phyloP scores from a whole-genome alignment of 331 rosid genomes.

The Cucumis variabilis region DNA sequence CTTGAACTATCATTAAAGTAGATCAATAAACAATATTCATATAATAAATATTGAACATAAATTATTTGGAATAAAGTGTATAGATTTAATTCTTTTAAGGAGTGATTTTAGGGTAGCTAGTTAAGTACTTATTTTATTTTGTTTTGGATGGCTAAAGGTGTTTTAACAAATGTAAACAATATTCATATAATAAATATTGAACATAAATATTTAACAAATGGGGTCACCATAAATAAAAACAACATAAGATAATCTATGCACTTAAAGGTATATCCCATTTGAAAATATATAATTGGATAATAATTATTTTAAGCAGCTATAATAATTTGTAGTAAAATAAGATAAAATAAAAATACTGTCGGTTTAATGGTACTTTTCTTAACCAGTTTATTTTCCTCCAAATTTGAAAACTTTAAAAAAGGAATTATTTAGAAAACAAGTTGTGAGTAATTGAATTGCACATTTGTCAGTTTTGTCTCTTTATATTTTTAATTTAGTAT shows the following conservation, averaged over 20 bases:
- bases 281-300: too few species aligned
- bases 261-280: too few species aligned
- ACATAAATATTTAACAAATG: too few species aligned
- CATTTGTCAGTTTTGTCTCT: background rate
- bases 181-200: too few species aligned
- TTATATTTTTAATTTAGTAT: background rate
- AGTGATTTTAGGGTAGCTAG: background rate
- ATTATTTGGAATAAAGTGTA: background rate
- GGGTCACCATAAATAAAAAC: background rate
- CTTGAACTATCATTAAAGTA: background rate
- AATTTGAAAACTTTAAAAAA: background rate
- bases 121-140: background rate
- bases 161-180: too few species aligned
- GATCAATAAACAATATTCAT: background rate
- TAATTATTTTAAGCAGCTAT: too few species aligned
- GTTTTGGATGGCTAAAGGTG: constrained; percentile 1
- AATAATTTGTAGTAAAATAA: too few species aligned
- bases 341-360: background rate
- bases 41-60: background rate
- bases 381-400: background rate
- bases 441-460: background rate
- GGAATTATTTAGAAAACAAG: too few species aligned
- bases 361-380: background rate
- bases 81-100: background rate
- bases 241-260: too few species aligned